phyloP scores from a whole-genome alignment of 2,329 filamentous ascomycete genomes.

The Catunica adiposa region DNA sequence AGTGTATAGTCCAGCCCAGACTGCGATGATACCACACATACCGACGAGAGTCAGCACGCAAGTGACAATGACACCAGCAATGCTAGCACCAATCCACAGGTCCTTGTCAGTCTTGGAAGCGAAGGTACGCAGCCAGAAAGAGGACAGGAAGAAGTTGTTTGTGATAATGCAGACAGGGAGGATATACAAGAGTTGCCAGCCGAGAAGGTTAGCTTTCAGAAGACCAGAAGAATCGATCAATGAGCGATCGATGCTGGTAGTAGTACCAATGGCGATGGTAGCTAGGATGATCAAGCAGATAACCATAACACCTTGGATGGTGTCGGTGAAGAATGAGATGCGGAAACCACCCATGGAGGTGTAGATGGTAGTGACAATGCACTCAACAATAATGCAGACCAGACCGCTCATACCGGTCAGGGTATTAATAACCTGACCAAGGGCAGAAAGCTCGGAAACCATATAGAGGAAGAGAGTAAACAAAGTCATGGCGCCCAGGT shows the following conservation, averaged over 20 bases:
- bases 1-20: conserved; percentile 58
- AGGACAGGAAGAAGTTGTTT: conserved; percentile 75
- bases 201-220: conserved; percentile 51
- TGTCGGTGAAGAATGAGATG: conserved; percentile 72
- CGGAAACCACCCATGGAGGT: conserved; percentile 70
- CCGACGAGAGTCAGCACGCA: conserved; percentile 59
- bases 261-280: conserved; percentile 59
- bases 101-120: conserved; percentile 65
- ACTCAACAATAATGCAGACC: conserved; percentile 62
- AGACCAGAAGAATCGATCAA: conserved; percentile 54
- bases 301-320: conserved; percentile 66
- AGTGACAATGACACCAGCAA: conserved; percentile 48
- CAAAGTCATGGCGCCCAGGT: conserved; percentile 60
- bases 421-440: conserved; percentile 61
- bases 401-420: conserved; percentile 60
- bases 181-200: conserved; percentile 77
- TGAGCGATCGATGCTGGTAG: conserved; percentile 53
- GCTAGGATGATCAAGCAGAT: conserved; percentile 58
- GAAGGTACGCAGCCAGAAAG: conserved; percentile 73
- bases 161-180: conserved; percentile 65
- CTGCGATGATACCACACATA: conserved; percentile 54
- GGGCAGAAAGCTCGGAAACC: conserved; percentile 65
- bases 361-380: conserved; percentile 63
- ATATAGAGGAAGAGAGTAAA: conserved; percentile 77
- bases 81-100: conserved; percentile 55